Evolutionary conservation across 1,284 basidiomycete species (phyloP), one percentile per base, ranked within the genome.

Genomic region (Cystobasidium slooffiae): DNA sequence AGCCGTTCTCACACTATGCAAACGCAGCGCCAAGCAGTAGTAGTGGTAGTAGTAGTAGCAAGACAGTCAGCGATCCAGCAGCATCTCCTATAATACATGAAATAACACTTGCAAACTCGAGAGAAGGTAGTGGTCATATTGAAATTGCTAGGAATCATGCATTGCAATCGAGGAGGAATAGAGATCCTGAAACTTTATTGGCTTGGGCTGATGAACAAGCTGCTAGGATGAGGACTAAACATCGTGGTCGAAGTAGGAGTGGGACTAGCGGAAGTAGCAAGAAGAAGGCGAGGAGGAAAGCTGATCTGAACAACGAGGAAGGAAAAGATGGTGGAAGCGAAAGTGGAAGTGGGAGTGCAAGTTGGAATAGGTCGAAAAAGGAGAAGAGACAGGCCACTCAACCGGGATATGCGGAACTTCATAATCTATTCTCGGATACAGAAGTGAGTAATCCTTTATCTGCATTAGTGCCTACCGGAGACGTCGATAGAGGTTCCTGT

Each of bases 361-460:
- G 14, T 51, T 3, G 61, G 61, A 63, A 18, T 22, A 20, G 8
- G 10, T 8, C 22, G 55, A 56, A 24, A 58, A 4, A 39, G 55
- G 52, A 59, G 20, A 44, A 59, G 12, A 47, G 14, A 41, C 6
- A 70, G 47, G 46, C 46, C 6, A 22, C 8, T n/a, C 62, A 66
- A 52, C 43, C 56, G 43, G 62, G 70, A 14, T 66, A 73, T 53
- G 62, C 20, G 24, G 70, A 73, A 41, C 70, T 73, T 2, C 70
- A 73, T n/a, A 73, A 73, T 37, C 43, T 73, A 6, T 73, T 52
- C 46, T 65, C 70, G 9, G 70, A 73, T 49, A 73, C 70, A 49
- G 70, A 73, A 44, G 68, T 69, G n/a, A 49, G 68, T 37, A 53
- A 22, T 7, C 52, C 3, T 31, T 31, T 2, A 53, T 53, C 20